Base-by-base conservation (phyloP, 108 stramenopile species). In the Nitzschia palea region DNA sequence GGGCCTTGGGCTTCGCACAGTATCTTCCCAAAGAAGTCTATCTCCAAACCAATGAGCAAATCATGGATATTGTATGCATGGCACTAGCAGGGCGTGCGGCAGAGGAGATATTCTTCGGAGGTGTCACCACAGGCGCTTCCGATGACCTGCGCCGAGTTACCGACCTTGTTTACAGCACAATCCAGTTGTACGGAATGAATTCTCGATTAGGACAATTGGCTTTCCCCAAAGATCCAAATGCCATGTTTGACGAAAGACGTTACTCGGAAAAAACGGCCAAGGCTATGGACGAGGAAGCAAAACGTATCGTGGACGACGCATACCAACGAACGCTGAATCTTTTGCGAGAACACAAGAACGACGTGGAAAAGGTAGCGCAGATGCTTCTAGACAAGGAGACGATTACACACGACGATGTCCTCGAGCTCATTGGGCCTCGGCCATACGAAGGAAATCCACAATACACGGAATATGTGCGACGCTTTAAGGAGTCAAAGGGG, bases 241-340 rank as follows among this genome's bases (percentile, higher is more conserved):
- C 81, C 20, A 75, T 76, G 82, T 76, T 53, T 31, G 94, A 85
- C n/a, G 92, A 93, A 68, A 83, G 91, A 57, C 96, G 94, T 5
- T 99, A 99, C 85, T 91, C 89, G 15, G 97, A 99, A 32, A 82
- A 82, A 25, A 99, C 98, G 3, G 97, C 97, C 3, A 73, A 93
- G 66, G 88, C 94, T 20, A 99, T 99, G 93, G 98, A 99, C 71
- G 94, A 95, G 70, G 96, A 99, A 71, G 98, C 96, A 0, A 76
- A 86, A 36, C 55, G 48, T 30, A 95, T 99, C 61, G 97, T 98
- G 5, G 97, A 97, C 32, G 87, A 80, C 53, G 97, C 97, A 17
- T 99, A 98, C 79, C 29, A 81, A 22, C 78, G 96, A 43, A 98
- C 97, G 20, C 54, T 97, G 10, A 73, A 82, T 29, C 80, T 99